Conservation (phyloP, 345 rosid genomes). For the Heritiera fomes region DNA sequence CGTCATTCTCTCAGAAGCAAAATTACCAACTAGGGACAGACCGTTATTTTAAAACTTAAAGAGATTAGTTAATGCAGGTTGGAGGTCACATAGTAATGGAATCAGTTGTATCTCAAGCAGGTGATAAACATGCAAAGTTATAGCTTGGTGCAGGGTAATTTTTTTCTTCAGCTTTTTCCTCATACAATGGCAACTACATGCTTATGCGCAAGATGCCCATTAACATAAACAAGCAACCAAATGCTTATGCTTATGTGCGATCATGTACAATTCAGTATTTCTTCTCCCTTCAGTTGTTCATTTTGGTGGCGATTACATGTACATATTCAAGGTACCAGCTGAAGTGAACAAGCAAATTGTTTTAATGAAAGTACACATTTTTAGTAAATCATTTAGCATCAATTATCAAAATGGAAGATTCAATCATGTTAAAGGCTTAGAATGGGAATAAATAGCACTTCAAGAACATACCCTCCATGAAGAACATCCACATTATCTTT, state of each 20-base stretch:
- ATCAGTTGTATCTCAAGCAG: neutral
- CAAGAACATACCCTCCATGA: constrained; percentile 73
- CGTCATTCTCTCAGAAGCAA: neutral
- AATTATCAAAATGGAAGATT: neutral
- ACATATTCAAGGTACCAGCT: neutral
- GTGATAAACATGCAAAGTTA: neutral
- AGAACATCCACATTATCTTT: constrained; percentile 74
- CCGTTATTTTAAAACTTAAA: neutral
- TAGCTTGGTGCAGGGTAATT: neutral
- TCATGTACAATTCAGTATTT: neutral
- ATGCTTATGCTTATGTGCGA: too few relatives aligned
- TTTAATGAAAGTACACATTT: neutral
- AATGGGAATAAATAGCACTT: neutral
- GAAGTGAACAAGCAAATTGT: neutral
- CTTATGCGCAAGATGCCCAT: neutral
- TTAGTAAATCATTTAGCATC: neutral
- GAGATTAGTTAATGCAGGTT: neutral
- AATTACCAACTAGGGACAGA: neutral
- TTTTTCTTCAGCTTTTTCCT: neutral
- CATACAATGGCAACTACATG: neutral
- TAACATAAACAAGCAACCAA: neutral
- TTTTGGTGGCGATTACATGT: neutral
- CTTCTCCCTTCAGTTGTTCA: neutral
- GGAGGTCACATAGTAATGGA: neutral
- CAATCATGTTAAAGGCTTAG: neutral